These are phyloP conservation scores for Talaromyces thailandensis DNA, from an alignment of 495 filamentous ascomycete species.

Conservation along the genomic window DNA sequence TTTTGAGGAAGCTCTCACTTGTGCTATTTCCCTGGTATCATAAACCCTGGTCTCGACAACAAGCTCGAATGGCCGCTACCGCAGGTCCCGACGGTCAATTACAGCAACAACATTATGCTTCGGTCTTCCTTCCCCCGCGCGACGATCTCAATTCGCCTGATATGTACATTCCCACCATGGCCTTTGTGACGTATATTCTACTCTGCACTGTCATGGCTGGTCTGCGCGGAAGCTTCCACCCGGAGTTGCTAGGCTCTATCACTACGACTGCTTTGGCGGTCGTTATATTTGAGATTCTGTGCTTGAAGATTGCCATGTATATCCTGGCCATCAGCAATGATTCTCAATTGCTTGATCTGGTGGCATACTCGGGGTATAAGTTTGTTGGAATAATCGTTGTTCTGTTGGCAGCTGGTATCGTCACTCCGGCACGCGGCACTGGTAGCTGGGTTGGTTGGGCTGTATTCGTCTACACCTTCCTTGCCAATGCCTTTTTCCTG, in stretches of 20 bases:
- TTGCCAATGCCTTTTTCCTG: conserved; percentile 92
- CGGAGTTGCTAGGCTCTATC: conserved; percentile 81
- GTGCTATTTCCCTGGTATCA: conserved; percentile 97
- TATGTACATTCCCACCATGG: conserved; percentile 91
- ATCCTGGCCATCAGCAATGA: conserved; percentile 86
- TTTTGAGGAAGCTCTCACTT: conserved; percentile 73
- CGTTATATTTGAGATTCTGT: conserved; percentile 76
- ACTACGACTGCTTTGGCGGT: conserved; percentile 76
- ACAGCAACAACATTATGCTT: conserved; percentile 50
- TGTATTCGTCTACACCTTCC: conserved; percentile 82
- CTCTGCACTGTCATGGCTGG: conserved; percentile 83
- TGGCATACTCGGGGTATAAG: conserved; percentile 97
- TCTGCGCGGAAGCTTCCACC: conserved; percentile 86
- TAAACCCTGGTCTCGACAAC: conserved; percentile 85
- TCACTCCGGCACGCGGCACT: conserved; percentile 69
- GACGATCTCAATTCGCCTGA: conserved; percentile 97
- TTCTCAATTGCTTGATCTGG: conserved; percentile 77
- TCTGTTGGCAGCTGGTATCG: conserved; percentile 63
- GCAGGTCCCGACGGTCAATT: conserved; percentile 55
- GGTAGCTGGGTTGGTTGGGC: conserved; percentile 82
- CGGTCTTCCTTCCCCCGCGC: conserved; percentile 86
- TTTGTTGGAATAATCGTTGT: conserved; percentile 94
- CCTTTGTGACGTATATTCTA: conserved; percentile 93
- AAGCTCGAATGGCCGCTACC: conserved; percentile 40
- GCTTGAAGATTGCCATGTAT: conserved; percentile 86